Conservation (phyloP, 495 filamentous ascomycete genomes). For the Astrothelium subdiscretum region DNA sequence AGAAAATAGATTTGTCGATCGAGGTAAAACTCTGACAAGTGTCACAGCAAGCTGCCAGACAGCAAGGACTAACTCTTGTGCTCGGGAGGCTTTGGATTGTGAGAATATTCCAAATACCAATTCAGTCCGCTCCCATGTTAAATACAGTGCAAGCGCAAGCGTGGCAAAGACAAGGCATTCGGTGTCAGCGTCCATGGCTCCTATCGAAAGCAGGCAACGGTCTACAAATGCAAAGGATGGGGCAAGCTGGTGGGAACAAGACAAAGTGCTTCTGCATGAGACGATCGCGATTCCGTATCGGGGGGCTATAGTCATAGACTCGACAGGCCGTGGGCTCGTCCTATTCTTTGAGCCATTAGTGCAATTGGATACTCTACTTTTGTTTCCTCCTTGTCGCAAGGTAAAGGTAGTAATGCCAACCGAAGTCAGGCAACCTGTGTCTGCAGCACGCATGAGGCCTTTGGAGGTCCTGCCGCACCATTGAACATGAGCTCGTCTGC, state of each 20-base stretch:
- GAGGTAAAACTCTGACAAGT: neutral
- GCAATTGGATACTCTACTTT: slow-evolving; percentile 4
- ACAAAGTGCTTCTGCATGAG: neutral
- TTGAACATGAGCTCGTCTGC: too few relatives aligned
- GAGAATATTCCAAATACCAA: neutral
- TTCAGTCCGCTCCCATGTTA: too few relatives aligned
- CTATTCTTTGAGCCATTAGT: neutral
- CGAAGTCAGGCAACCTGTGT: neutral
- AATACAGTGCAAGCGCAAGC: neutral
- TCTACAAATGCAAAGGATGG: neutral
- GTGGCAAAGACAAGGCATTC: neutral
- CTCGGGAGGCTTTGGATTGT: neutral
- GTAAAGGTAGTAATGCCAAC: neutral
- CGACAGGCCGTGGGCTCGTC: too few relatives aligned
- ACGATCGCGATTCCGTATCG: neutral
- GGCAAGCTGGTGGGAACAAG: neutral
- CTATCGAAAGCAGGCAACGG: neutral
- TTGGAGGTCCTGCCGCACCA: too few relatives aligned
- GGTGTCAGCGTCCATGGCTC: neutral
- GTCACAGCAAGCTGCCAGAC: neutral
- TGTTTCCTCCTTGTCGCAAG: neutral
- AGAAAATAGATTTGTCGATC: neutral
- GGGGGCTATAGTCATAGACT: too few relatives aligned
- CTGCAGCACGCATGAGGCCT: neutral
- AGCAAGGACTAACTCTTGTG: neutral